Conservation (phyloP, 164 flowering plant genomes). For the Brasenia schreberi region DNA sequence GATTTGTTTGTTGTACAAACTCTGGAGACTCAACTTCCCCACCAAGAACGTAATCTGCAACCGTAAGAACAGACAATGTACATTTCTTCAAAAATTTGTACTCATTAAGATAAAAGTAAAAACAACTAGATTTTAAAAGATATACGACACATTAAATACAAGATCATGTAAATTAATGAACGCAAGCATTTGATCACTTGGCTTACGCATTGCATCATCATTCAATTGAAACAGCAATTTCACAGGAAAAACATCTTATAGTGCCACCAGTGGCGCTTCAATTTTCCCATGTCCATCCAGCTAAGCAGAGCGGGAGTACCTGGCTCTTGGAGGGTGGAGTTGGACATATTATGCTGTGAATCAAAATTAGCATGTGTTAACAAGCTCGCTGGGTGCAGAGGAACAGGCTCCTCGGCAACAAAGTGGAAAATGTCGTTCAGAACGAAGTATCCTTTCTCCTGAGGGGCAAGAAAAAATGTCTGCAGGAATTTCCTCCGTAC, state of each 20-base stretch:
- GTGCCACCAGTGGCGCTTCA: too few relatives aligned
- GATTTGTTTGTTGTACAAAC: constrained; percentile 25
- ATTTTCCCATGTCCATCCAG: too few relatives aligned
- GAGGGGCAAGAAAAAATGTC: constrained; percentile 94
- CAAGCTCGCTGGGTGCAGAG: constrained; percentile 34
- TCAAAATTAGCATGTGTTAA: constrained; percentile 34
- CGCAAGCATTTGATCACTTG: too few relatives aligned
- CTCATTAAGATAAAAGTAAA: too few relatives aligned
- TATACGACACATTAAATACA: too few relatives aligned
- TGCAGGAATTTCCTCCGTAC: constrained; percentile 59
- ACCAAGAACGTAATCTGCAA: constrained; percentile 36
- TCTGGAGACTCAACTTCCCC: constrained; percentile 47
- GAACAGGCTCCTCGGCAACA: constrained; percentile 46
- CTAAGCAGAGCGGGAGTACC: constrained; percentile 21
- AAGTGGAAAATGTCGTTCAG: constrained; percentile 84
- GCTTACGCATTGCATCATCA: too few relatives aligned
- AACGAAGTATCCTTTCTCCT: constrained; percentile 85
- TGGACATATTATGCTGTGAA: constrained; percentile 24
- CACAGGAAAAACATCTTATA: too few relatives aligned
- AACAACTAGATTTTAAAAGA: too few relatives aligned
- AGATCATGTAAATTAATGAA: too few relatives aligned
- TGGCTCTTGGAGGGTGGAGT: constrained; percentile 30
- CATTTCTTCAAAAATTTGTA: too few relatives aligned
- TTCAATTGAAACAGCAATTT: too few relatives aligned
- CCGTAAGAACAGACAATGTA: constrained; percentile 2